Base-by-base conservation (phyloP, 768 basidiomycete genomes). In the Tulasnella calospora region DNA sequence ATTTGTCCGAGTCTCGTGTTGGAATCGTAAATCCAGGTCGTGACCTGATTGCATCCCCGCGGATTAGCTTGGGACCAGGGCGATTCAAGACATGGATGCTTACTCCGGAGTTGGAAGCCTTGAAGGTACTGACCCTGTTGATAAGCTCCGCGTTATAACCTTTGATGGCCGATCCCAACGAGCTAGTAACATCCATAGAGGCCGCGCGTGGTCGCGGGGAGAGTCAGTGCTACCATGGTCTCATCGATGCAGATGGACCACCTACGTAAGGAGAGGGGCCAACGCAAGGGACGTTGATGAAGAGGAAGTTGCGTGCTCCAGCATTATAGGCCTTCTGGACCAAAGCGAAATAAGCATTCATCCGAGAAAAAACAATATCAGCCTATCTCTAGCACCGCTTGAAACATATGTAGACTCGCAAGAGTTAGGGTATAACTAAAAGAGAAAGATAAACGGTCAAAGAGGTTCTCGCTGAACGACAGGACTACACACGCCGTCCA, bases 241-340 rank as follows among this genome's bases (percentile, higher is more conserved):
- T 1, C 41, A 38, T 5, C 15, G 44, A 44, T 27, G 17, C 36
- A 35, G 38, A 33, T 2, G n/a, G 86, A 85, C 33, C 83, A 86
- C 79, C 83, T 84, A 89, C 89, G 78, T 90, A 83, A 83, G 90
- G 90, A 2, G 89, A 86, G 40, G 89, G 86, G 73, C 90, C 84
- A 30, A 86, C 85, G 1, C 89, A 89, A 2, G 90, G 90, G 19
- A 91, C 89, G 44, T 88, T 90, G 73, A 91, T 85, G 84, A 91
- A 89, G 21, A 91, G 83, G 84, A 91, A 91, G 78, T 89, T 89
- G 51, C 90, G 85, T 12, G 87, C 91, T n/a, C 91, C 91, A 33
- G 83, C 86, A 55, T 85, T 83, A 84, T 88, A 89, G 74, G 19
- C 38, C 21, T 61, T 77, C 78, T 79, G 79, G n/a, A 79, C 79